Base-by-base conservation (phyloP, 805 yeast genomes). In the Sugiyamaella chiloensis region DNA sequence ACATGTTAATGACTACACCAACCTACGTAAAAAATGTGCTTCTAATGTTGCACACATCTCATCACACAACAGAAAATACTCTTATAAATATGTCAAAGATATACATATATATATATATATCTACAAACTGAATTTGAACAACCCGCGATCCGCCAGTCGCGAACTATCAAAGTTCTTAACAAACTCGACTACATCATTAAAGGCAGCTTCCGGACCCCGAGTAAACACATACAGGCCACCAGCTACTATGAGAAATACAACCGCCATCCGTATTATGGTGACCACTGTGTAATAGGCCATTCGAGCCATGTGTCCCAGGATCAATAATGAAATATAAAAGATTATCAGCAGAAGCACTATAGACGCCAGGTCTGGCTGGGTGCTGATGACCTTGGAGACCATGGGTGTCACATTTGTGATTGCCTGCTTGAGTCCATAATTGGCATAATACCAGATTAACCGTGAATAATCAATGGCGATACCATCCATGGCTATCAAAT, bases 281-380 rank as follows among this genome's bases (percentile, higher is more conserved):
- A 52, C 44, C 11, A 61, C 40, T 5, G 54, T 31, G n/a, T 54
- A 47, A 40, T 47, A 57, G 9, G 61, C 24, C 52, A 58, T 49
- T 12, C 61, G 40, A 32, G 56, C 41, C 20, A 61, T 46, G 41
- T 59, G 55, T 31, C 42, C 32, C 21, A 61, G 32, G 23, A 63
- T 50, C 16, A 52, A 47, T 36, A 61, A 52, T 16, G 60, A 52
- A 5, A 62, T 16, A 40, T 55, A 61, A 21, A 62, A 47, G 12
- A 60, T 47, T 2, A 54, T 27, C 14, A 61, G 47, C 34, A 54
- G 48, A 19, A 58, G 30, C n/a, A 55, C 29, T 7, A 62, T 40
- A 8, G 55, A 41, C 21, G 48, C 17, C 16, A 53, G 53, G 39
- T 57, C 60, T 4, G 57, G 55, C 14, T 54, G 42, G 8, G 53